Evolutionary conservation across 257 asterid species (phyloP).

Genomic region (Ilex asprella): DNA sequence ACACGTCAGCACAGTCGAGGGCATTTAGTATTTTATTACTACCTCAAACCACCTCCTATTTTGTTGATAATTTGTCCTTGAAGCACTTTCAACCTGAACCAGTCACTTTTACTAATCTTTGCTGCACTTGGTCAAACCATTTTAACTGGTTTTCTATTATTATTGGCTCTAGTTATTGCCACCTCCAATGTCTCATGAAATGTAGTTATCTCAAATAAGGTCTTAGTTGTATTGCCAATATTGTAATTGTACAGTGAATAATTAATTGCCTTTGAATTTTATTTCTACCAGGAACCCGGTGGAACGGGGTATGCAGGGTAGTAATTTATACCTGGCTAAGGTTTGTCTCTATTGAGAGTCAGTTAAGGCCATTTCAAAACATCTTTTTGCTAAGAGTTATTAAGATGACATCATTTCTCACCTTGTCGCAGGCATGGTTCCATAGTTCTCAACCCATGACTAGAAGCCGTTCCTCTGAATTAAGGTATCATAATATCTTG

Average conservation of each 20-base stretch:
- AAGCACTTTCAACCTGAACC: neutral
- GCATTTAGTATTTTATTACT: neutral
- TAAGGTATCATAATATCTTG: conserved; percentile 36
- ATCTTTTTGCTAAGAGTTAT: neutral
- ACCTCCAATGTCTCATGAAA: too few species aligned
- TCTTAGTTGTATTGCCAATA: neutral
- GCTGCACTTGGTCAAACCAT: neutral
- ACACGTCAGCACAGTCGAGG: too few species aligned
- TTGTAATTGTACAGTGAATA: neutral
- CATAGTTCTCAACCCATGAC: conserved; percentile 92
- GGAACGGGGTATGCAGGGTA: conserved; percentile 51
- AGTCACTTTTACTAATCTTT: neutral
- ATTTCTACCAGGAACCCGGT: conserved; percentile 32
- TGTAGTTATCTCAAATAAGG: too few species aligned
- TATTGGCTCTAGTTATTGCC: neutral
- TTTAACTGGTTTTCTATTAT: neutral
- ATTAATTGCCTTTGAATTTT: conserved; percentile 2
- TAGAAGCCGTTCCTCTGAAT: conserved; percentile 63
- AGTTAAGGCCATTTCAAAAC: neutral
- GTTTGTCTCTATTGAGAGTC: conserved; percentile 16
- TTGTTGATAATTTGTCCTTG: neutral
- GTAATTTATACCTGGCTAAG: conserved; percentile 62
- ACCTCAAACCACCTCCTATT: neutral
- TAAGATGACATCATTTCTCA: conserved; percentile 11
- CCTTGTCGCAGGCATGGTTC: conserved; percentile 67